phyloP scores from a whole-genome alignment of 139 green algal species.

The Coccomyxa sp. region DNA sequence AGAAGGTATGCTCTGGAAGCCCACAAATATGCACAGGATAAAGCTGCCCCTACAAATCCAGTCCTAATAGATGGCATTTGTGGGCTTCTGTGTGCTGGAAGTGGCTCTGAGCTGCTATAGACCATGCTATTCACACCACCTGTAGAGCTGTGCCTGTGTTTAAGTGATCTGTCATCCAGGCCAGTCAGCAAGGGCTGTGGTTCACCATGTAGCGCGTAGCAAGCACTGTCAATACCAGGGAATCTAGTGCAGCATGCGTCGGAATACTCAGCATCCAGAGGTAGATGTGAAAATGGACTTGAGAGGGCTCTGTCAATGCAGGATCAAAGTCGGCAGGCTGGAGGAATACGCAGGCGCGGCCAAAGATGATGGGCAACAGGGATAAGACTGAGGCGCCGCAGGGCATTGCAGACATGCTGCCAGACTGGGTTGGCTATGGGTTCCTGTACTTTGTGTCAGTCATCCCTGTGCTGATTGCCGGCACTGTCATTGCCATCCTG shows the following conservation, averaged over 20 bases:
- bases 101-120: background rate
- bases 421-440: constrained; percentile 80
- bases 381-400: constrained; percentile 67
- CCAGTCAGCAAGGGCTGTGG: too few species aligned
- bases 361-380: constrained; percentile 38
- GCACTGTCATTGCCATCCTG: constrained; percentile 60
- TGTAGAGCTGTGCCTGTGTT: background rate
- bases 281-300: background rate
- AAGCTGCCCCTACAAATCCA: background rate
- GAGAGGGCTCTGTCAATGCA: background rate
- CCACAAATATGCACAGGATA: background rate
- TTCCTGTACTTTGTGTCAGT: constrained; percentile 73
- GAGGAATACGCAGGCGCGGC: constrained; percentile 14
- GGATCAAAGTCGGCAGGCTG: constrained; percentile 16
- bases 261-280: background rate
- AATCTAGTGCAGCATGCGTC: background rate
- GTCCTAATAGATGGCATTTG: background rate
- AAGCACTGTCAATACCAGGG: too few species aligned
- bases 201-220: too few species aligned
- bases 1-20: background rate
- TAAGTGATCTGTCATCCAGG: too few species aligned
- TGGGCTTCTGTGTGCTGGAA: background rate
- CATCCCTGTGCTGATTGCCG: constrained; percentile 76
- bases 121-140: too few species aligned
- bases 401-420: constrained; percentile 61